These are phyloP conservation scores for Handroanthus guayacan DNA, from an alignment of 257 asterid genomes.

Conservation along the genomic window DNA sequence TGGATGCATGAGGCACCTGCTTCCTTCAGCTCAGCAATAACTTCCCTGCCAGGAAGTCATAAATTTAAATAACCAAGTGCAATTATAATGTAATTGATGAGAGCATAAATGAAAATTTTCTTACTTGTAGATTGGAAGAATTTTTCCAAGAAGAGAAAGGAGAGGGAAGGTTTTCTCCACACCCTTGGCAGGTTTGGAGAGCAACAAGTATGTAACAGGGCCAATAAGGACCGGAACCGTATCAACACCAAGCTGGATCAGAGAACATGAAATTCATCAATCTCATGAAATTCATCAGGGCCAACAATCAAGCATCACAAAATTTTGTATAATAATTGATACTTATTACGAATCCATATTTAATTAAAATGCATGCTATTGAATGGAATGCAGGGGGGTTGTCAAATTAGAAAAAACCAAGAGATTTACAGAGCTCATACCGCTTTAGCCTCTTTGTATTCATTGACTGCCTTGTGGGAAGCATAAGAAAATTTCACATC, in stretches of 20 bases:
- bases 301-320: slow-evolving; percentile 1
- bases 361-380: background rate
- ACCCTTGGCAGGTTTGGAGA: slow-evolving; percentile 95
- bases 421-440: slow-evolving; percentile 47
- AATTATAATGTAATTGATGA: slow-evolving; percentile 10
- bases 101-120: slow-evolving; percentile 24
- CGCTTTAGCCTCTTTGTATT: slow-evolving; percentile 91
- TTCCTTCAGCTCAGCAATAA: slow-evolving; percentile 83
- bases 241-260: slow-evolving; percentile 82
- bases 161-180: slow-evolving; percentile 82
- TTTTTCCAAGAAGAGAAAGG: slow-evolving; percentile 87
- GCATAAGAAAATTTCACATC: slow-evolving; percentile 84
- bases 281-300: slow-evolving; percentile 28
- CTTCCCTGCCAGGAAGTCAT: slow-evolving; percentile 68
- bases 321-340: background rate
- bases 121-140: slow-evolving; percentile 91
- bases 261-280: background rate
- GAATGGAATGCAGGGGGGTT: background rate
- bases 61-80: slow-evolving; percentile 27
- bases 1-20: slow-evolving; percentile 97
- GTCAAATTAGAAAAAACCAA: background rate
- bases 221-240: slow-evolving; percentile 93
- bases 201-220: slow-evolving; percentile 86
- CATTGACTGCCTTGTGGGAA: slow-evolving; percentile 91
- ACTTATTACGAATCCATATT: background rate